Evolutionary conservation across 1,284 basidiomycete species (phyloP), one percentile per base, ranked within the genome.

Genomic region (Gomphus bonarii): DNA sequence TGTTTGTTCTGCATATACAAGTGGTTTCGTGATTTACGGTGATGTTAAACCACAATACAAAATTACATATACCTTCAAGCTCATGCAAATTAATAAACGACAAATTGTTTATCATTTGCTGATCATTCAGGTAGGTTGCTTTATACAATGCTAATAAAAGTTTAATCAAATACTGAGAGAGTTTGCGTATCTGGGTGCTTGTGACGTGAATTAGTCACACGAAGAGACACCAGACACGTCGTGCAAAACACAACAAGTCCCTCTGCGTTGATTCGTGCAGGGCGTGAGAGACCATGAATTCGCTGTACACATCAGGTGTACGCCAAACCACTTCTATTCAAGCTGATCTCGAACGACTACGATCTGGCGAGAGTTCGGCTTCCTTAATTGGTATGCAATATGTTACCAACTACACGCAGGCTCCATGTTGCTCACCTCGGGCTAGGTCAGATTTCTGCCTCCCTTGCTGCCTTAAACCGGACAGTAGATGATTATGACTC

Each of bases 401-500:
- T n/a, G n/a, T n/a, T n/a, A n/a, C n/a, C 14, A 30, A 9, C n/a
- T 25, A n/a, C 16, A 43, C 25, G 16, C n/a, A 16, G 36, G 14
- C 10, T 40, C 5, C 8, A 30, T 25, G 3, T 11, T 28, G 25
- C 33, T 38, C 7, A 18, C 20, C 22, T 42, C 56, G 59, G 58
- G 71, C 67, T 73, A 95, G 93, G 93, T 69, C 94, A 97, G 79
- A 92, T 97, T 72, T 90, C 90, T 36, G 93, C 94, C 30, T 93
- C 91, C 14, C 75, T 98, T 18, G 81, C 91, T n/a, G 92, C 91
- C 1, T 85, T 97, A 77, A 84, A 90, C 57, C 76, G 94, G 57
- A 91, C 95, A 57, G 84, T 97, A 61, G 93, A 97, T 64, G 95
- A 98, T 67, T 97, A 95, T 67, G 94, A 97, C 66, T 87, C 89